These are phyloP conservation scores for Saprolegnia diclina DNA, from an alignment of 352 stramenopile species.

Conservation along the genomic window DNA sequence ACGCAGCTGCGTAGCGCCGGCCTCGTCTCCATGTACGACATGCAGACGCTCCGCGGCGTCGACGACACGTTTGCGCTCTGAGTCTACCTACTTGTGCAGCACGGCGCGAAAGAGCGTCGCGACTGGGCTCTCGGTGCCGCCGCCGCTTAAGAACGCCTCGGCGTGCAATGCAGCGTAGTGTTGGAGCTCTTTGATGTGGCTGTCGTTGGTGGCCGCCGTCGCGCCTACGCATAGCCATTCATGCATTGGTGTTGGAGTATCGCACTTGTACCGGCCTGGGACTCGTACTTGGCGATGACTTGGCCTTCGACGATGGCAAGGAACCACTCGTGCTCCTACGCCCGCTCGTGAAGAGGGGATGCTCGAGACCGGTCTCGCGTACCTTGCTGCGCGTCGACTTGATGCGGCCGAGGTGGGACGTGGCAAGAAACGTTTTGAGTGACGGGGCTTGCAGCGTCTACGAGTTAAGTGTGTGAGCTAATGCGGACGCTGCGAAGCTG, in stretches of 20 bases:
- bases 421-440: constrained; percentile 54
- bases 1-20: constrained; percentile 34
- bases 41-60: neutral
- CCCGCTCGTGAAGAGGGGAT: neutral
- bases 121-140: neutral
- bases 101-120: neutral
- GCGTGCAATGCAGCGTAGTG: constrained; percentile 18
- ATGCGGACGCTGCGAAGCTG: neutral
- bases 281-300: neutral
- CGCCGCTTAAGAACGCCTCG: neutral
- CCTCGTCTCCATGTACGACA: constrained; percentile 52
- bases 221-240: too few species aligned
- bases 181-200: constrained; percentile 10
- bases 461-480: neutral
- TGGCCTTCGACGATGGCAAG: constrained; percentile 35
- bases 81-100: neutral
- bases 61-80: constrained; percentile 11
- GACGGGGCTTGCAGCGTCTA: constrained; percentile 53
- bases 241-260: too few species aligned
- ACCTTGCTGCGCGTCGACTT: constrained; percentile 64
- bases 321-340: constrained; percentile 64
- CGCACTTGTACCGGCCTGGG: neutral
- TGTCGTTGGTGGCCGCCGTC: neutral
- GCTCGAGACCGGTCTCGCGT: neutral
- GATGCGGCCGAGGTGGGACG: constrained; percentile 61